Evolutionary conservation across 768 basidiomycete genomes (phyloP), one percentile per base, ranked within the genome.

Genomic region (Naganishia friedmannii): DNA sequence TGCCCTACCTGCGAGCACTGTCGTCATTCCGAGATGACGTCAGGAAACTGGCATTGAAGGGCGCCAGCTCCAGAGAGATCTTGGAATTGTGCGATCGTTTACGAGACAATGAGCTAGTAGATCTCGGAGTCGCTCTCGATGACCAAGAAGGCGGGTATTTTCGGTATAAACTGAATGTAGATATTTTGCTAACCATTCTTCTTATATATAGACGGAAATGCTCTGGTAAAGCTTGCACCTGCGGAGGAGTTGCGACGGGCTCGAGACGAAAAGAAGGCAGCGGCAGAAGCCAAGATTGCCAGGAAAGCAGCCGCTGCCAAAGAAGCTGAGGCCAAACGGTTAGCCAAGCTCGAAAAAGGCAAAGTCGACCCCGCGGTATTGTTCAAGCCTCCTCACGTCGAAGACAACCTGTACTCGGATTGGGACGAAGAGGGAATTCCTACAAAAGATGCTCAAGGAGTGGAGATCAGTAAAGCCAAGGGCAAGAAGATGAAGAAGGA

Each of bases 111-210:
- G 94, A 96, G 77, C 83, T 97, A 53, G 89, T 94, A 53, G 89
- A 93, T n/a, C 84, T 98, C 60, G 96, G 96, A 9, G 92, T 99
- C 7, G 93, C 93, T 9, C 83, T 99, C 39, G 96, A 98, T 78
- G 96, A 99, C 83, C 92, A 93, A 83, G 92, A 94, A 84, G 93
- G 93, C 88, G 72, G 63, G 83, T 79, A 12, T 10, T 23, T 28
- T n/a, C 46, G 32, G 31, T 55, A 26, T 55, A 65, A 13, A 34
- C 54, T 19, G 2, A 26, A 17, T 26, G 28, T 31, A 31, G 57
- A 66, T 29, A 23, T 28, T 31, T 67, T 19, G 39, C 60, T 12
- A 45, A 72, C 71, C 31, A 68, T 66, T n/a, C 42, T 39, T 66
- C 28, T 42, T 65, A 28, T 34, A 34, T 8, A 21, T 73, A 93